Percentiles rank a stretch among this genome's conserved stretches.
Conservation (phyloP, 2,329 filamentous ascomycete genomes). For the Xylaria sp. region DNA sequence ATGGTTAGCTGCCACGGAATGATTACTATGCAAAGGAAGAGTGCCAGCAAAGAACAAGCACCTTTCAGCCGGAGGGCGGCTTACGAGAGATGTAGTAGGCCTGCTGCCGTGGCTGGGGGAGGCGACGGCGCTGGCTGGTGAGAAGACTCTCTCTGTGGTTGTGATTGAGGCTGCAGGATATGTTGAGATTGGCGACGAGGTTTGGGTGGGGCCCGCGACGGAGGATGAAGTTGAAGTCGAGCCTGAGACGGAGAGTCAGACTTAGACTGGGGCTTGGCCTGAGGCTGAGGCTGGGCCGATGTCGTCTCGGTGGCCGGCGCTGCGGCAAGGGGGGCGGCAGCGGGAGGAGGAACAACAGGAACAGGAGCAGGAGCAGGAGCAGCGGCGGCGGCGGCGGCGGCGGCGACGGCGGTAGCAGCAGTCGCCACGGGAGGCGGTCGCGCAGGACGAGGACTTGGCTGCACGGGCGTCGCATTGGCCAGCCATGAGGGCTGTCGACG, state of each 20-base stretch:
- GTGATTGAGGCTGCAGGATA: slow-evolving; percentile 19
- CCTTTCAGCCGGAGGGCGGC: slow-evolving; percentile 23
- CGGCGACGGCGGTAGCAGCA: slow-evolving; percentile 18
- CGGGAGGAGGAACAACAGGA: background rate
- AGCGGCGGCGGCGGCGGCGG: slow-evolving; percentile 23
- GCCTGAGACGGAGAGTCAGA: slow-evolving; percentile 19
- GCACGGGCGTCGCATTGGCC: slow-evolving; percentile 46
- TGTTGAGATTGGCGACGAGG: slow-evolving; percentile 15
- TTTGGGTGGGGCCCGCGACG: slow-evolving; percentile 15
- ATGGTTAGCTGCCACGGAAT: slow-evolving; percentile 27
- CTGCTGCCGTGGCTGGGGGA: slow-evolving; percentile 21
- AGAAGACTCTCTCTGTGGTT: slow-evolving; percentile 1
- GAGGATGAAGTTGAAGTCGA: slow-evolving; percentile 5
- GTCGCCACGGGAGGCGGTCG: slow-evolving; percentile 31
- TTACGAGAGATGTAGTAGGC: slow-evolving; percentile 43
- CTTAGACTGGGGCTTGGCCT: slow-evolving; percentile 19
- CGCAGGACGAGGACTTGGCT: slow-evolving; percentile 47
- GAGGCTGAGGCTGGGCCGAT: slow-evolving; percentile 19
- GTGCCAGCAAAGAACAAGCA: background rate
- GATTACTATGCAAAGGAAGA: slow-evolving; percentile 9
- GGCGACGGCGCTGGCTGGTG: slow-evolving; percentile 4
- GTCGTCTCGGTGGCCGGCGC: slow-evolving; percentile 28
- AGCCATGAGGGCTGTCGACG: slow-evolving; percentile 52
- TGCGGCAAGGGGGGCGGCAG: slow-evolving; percentile 25
- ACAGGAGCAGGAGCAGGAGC: background rate